Evolutionary conservation across 345 rosid species (phyloP).

Genomic region (Hirschfeldia incana): DNA sequence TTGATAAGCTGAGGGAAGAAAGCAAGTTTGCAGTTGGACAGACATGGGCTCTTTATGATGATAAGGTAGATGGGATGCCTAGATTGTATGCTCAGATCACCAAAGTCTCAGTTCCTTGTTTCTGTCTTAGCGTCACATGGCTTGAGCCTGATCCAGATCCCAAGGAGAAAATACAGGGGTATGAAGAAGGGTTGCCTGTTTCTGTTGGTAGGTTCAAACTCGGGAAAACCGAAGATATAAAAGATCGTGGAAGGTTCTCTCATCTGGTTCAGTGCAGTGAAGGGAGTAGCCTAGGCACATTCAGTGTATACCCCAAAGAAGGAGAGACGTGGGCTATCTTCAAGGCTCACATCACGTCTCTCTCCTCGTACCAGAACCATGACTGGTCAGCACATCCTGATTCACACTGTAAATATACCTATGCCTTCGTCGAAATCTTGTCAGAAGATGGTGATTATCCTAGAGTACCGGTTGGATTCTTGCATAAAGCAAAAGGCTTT

Average conservation of each 20-base stretch:
- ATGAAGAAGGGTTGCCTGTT: constrained; percentile 45
- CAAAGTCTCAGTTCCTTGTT: constrained; percentile 43
- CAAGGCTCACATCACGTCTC: constrained; percentile 29
- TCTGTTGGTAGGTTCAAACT: constrained; percentile 63
- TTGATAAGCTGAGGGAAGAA: constrained; percentile 50
- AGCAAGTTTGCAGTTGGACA: constrained; percentile 55
- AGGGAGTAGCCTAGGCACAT: constrained; percentile 35
- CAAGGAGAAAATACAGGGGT: constrained; percentile 45
- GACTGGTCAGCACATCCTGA: constrained; percentile 46
- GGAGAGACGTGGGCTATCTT: constrained; percentile 81
- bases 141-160: constrained; percentile 65
- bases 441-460: constrained; percentile 37
- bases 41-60: constrained; percentile 76
- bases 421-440: constrained; percentile 23
- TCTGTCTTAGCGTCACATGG: constrained; percentile 61
- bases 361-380: constrained; percentile 36
- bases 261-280: constrained; percentile 50
- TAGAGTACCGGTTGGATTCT: constrained; percentile 42
- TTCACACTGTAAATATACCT: constrained; percentile 45
- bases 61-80: constrained; percentile 64
- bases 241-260: constrained; percentile 58
- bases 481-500: constrained; percentile 74
- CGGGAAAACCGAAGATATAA: constrained; percentile 42
- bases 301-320: constrained; percentile 52
- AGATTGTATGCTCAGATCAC: constrained; percentile 72